Evolutionary conservation across 176 grass and related monocot genomes (phyloP).

Genomic region (Olyra latifolia): DNA sequence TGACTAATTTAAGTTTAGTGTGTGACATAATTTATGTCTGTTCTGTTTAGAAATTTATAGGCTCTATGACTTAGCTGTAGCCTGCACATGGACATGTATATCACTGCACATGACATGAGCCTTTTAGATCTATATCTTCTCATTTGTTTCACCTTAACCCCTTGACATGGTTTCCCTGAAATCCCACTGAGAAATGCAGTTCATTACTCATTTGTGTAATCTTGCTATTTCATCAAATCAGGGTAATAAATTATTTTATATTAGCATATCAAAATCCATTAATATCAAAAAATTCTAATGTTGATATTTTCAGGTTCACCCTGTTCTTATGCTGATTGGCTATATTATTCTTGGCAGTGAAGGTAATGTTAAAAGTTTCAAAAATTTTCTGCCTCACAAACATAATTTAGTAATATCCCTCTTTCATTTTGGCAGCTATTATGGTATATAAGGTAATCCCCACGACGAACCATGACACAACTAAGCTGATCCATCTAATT

Average conservation of each 20-base stretch:
- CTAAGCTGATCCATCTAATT: conserved; percentile 68
- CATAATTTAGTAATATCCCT: conserved; percentile 13
- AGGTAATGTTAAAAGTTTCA: conserved; percentile 42
- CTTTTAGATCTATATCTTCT: background rate
- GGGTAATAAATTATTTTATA: conserved; percentile 16
- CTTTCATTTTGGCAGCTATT: conserved; percentile 69
- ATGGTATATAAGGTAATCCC: conserved; percentile 69
- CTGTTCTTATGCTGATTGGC: conserved; percentile 95
- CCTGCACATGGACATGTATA: background rate
- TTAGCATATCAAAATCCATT: background rate
- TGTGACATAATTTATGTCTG: background rate
- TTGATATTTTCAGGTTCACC: conserved; percentile 68
- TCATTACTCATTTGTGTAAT: background rate
- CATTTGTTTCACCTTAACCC: background rate
- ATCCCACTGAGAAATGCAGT: background rate
- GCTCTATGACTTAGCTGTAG: background rate
- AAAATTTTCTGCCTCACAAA: background rate
- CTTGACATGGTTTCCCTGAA: background rate
- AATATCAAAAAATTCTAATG: background rate
- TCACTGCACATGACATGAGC: background rate
- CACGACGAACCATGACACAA: conserved; percentile 51
- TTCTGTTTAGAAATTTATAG: background rate
- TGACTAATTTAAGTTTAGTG: background rate
- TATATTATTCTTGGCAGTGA: conserved; percentile 82
- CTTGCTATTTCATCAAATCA: background rate